Conservation (phyloP, 2,329 filamentous ascomycete genomes). For the Aspergillus aculeatus region DNA sequence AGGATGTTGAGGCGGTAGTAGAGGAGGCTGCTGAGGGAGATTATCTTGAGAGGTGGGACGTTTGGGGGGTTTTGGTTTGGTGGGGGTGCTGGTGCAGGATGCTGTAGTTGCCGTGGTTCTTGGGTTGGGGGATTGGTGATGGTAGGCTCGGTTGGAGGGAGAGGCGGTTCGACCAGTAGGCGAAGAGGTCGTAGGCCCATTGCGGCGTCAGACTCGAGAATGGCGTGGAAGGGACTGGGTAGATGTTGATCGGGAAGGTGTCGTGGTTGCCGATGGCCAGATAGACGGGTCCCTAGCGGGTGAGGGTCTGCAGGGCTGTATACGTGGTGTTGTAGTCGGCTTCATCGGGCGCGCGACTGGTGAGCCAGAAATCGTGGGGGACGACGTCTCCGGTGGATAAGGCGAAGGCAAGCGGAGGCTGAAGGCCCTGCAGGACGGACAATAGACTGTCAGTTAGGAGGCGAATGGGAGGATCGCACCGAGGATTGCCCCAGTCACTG, state of each 20-base stretch:
- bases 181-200: constrained; percentile 55
- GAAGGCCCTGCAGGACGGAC: constrained; percentile 39
- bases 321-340: constrained; percentile 49
- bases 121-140: background rate
- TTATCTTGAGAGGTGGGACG: constrained; percentile 53
- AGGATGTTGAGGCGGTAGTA: constrained; percentile 61
- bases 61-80: constrained; percentile 37
- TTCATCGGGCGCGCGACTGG: constrained; percentile 33
- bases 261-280: constrained; percentile 60
- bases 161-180: constrained; percentile 42
- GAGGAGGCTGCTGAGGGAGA: constrained; percentile 61
- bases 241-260: constrained; percentile 53
- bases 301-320: constrained; percentile 45
- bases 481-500: constrained; percentile 53
- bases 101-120: background rate
- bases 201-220: constrained; percentile 42
- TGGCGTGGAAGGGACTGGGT: constrained; percentile 42
- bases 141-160: background rate
- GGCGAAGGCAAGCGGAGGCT: constrained; percentile 48
- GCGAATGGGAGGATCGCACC: constrained; percentile 53
- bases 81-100: background rate
- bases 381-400: constrained; percentile 62
- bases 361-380: constrained; percentile 49
- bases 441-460: constrained; percentile 56
- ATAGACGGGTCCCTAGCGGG: constrained; percentile 44